Evolutionary conservation across 1,284 basidiomycete species (phyloP).

Genomic region (Rugosomyces carneus): DNA sequence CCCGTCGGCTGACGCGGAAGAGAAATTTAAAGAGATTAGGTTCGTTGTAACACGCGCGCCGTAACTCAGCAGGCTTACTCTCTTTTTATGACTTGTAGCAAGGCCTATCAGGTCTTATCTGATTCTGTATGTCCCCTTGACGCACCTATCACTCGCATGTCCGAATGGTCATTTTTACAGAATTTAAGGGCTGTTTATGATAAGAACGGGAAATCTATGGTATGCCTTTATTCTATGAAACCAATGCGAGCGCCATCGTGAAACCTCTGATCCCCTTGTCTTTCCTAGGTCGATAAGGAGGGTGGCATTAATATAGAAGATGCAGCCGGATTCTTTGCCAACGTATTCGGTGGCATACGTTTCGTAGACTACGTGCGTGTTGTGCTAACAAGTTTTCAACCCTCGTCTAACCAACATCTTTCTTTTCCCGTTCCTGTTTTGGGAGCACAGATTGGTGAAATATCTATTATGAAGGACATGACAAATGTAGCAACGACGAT

Average conservation of each 20-base stretch:
- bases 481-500: slow-evolving; percentile 72
- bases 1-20: slow-evolving; percentile 78
- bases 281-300: slow-evolving; percentile 60
- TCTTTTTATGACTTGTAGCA: slow-evolving; percentile 39
- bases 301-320: slow-evolving; percentile 71
- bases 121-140: slow-evolving; percentile 59
- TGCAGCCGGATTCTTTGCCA: slow-evolving; percentile 86
- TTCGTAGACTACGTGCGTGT: slow-evolving; percentile 78
- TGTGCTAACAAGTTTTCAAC: not conserved
- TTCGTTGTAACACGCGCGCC: too few relatives aligned
- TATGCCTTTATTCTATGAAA: slow-evolving; percentile 29
- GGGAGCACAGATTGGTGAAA: slow-evolving; percentile 75
- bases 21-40: slow-evolving; percentile 94
- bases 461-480: slow-evolving; percentile 90
- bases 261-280: not conserved
- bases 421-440: slow-evolving; percentile 5
- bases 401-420: not conserved
- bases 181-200: slow-evolving; percentile 91
- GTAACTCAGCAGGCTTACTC: not conserved
- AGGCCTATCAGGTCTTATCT: slow-evolving; percentile 87
- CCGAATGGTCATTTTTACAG: slow-evolving; percentile 37
- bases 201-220: slow-evolving; percentile 89
- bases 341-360: slow-evolving; percentile 87
- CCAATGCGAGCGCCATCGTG: too few relatives aligned
- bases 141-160: not conserved